A percentile compares a stretch with the other conserved stretches of the same genome.
Conservation (phyloP, 2,329 filamentous ascomycete species). For the Bipolaris bicolor region DNA sequence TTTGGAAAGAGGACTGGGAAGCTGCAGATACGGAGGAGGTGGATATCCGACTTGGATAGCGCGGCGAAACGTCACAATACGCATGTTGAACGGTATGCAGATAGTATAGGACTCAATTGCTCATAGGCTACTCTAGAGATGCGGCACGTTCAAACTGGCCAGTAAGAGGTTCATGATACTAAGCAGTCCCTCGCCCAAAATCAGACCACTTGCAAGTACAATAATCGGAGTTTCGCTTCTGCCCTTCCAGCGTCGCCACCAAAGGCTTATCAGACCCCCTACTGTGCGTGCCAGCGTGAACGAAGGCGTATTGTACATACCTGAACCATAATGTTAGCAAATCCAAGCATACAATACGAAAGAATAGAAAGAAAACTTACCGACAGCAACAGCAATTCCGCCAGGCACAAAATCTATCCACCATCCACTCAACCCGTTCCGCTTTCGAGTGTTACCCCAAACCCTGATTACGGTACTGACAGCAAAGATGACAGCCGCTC, state of each 20-base stretch:
- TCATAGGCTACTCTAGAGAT: conserved; percentile 14
- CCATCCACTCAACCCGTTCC: conserved; percentile 45
- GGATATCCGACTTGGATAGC: conserved; percentile 17
- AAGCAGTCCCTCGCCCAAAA: conserved; percentile 71
- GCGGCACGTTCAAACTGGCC: conserved; percentile 74
- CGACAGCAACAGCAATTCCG: conserved; percentile 93
- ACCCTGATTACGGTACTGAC: conserved; percentile 71
- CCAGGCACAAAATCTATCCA: conserved; percentile 85
- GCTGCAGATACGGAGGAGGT: conserved; percentile 10
- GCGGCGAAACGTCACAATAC: background rate
- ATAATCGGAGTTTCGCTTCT: conserved; percentile 77
- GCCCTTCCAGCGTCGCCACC: conserved; percentile 26
- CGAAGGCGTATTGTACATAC: conserved; percentile 97
- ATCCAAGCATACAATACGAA: background rate
- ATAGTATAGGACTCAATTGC: background rate
- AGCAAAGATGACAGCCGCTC: conserved; percentile 76
- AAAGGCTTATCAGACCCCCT: conserved; percentile 62
- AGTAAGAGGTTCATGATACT: conserved; percentile 89
- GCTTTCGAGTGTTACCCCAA: conserved; percentile 41
- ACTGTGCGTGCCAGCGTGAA: conserved; percentile 89
- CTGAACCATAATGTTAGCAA: conserved; percentile 48
- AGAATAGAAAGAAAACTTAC: conserved; percentile 54
- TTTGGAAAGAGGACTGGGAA: conserved; percentile 17
- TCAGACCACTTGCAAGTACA: conserved; percentile 87
- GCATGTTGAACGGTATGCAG: background rate